Evolutionary conservation across 2,329 filamentous ascomycete genomes (phyloP), one percentile per base, ranked within the genome.

Genomic region (Aspergillus ochraceus): DNA sequence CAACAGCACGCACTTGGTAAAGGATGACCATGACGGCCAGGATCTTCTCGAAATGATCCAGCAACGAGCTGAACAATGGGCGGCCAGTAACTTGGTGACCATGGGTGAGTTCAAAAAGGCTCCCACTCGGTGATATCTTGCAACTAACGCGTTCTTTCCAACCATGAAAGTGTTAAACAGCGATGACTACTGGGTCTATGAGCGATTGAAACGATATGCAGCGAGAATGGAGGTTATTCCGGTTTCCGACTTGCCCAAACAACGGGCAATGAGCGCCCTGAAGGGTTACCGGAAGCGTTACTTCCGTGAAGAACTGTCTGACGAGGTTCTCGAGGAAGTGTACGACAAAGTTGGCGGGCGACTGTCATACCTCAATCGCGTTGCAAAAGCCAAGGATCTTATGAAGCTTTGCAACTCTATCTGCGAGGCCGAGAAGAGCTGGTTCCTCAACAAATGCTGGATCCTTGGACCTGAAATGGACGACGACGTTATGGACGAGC

Each of bases 161-260:
- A 42, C 36, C 17, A 30, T 51, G 12, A 24, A 51, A 82, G 88
- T 99, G 36, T 92, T 99, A 79, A 98, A 97, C 77, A 93, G 88
- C 56, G 95, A 99, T 76, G 95, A 98, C 73, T 99, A 97, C 77
- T 99, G 95, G 95, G 90, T 99, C 0, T 98, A 97, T 70, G 95
- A 99, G 75, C 86, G 93, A 14, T 80, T 99, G 55, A 97, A 97
- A 81, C 89, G 91, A 73, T 89, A 97, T 60, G 91, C 92, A 3
- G 97, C 93, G 2, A 87, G 95, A 50, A 96, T 99, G 91, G 93
- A 97, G 71, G 90, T 99, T 4, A 88, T 96, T 42, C 87, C 92
- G 9, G 88, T 99, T 47, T 84, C 86, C 4, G 95, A 99, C 74
- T 81, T 99, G 6, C 86, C 90, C 54, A 97, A 93, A 73, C 74